Conservation (phyloP, 768 basidiomycete species). For the Cyathus striatus region DNA sequence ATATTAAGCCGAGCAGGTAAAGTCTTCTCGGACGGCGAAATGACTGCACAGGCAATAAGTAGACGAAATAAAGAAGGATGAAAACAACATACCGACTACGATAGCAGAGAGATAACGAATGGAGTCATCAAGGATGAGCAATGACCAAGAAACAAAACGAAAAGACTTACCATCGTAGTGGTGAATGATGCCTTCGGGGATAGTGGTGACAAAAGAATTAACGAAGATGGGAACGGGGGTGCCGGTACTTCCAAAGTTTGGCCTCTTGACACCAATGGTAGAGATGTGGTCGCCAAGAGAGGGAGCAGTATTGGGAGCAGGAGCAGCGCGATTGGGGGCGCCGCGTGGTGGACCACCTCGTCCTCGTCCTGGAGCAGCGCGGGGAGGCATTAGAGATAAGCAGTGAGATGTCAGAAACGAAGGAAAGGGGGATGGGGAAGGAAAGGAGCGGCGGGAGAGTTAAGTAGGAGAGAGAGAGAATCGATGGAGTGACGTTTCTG, state of each 20-base stretch:
- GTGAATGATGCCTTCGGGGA: slow-evolving; percentile 60
- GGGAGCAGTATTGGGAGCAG: slow-evolving; percentile 16
- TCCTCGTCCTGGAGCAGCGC: slow-evolving; percentile 19
- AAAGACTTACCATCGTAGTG: slow-evolving; percentile 71
- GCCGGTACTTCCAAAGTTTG: slow-evolving; percentile 59
- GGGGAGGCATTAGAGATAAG: slow-evolving; percentile 42
- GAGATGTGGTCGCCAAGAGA: slow-evolving; percentile 31
- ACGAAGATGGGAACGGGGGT: slow-evolving; percentile 30
- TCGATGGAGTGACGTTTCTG: no score
- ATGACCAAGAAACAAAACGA: slow-evolving; percentile 3
- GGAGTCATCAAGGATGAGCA: not conserved
- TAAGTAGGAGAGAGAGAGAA: no score
- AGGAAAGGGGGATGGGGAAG: slow-evolving; percentile 7
- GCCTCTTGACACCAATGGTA: slow-evolving; percentile 65
- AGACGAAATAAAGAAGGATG: slow-evolving; percentile 1
- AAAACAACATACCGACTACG: slow-evolving; percentile 40
- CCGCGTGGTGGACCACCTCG: slow-evolving; percentile 22
- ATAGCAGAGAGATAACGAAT: not conserved
- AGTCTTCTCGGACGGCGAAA: slow-evolving; percentile 62
- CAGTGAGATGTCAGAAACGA: no score
- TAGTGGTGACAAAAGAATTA: slow-evolving; percentile 62
- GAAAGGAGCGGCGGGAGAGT: not conserved
- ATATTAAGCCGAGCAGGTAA: slow-evolving; percentile 66
- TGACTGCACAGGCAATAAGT: slow-evolving; percentile 32
- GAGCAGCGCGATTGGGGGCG: slow-evolving; percentile 16